Base-by-base conservation (phyloP, 2,329 filamentous ascomycete species). In the Epichloe coenophiala region DNA sequence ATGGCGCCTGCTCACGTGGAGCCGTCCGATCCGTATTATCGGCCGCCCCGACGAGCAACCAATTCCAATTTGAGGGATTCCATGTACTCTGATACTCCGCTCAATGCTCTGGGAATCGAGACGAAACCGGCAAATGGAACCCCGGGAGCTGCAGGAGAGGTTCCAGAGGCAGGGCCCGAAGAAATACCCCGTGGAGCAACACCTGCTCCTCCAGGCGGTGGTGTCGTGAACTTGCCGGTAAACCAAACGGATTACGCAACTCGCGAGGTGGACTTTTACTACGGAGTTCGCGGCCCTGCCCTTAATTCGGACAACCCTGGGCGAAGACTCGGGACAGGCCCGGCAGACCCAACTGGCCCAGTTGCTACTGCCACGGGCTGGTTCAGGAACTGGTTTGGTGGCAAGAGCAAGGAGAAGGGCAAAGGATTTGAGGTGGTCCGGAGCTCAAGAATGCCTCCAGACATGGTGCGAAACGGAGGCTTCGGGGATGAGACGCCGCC, bases 401-500 rank as follows among this genome's bases (percentile, higher is more conserved):
- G 84, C 15, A 95, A 94, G 69, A 88, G 83, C 6, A 96, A 95
- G 63, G 91, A 96, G 57, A 95, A 94, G 67, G 84, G 84, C 57
- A 97, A 97, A 67, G 93, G 93, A 0, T 98, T 98, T 58, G 93
- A 97, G 65, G 93, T 98, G 5, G 91, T 98, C 15, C 75, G 93
- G 60, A 96, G 90, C 63, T 80, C 88, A 7, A 80, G 90, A 50
- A 89, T 93, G 71, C 89, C 89, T 2, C 84, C 86, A 6, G 82
- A 83, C 52, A 85, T 88, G 72, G 62, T 65, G 60, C 55, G 69
- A 71, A 57, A 72, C 65, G 61, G 75, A 68, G 64, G 57, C 4
- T 76, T 80, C 52, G 80, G 78, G 40, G 74, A 84, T 52, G 85
- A 86, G 48, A 77, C 81, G 1, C 87, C 78, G 2, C 79, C 79